A percentile compares a stretch with the other conserved stretches of the same genome.
Evolutionary conservation across 1,284 basidiomycete genomes (phyloP).

Genomic region (Ustilago sp.): DNA sequence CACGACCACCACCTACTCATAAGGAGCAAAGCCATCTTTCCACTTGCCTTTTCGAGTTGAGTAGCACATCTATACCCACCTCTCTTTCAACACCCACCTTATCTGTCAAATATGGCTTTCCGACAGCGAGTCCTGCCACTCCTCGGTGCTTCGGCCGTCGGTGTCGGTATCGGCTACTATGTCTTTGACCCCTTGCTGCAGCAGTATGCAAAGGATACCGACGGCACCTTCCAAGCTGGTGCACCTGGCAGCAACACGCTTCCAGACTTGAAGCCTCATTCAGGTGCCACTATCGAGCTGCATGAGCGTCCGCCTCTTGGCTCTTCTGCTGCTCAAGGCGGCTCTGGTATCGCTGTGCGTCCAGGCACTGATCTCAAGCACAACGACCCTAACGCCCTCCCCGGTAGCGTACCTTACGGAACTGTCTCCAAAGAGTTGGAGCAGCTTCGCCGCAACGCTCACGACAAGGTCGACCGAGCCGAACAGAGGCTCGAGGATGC

Average conservation of each 20-base stretch:
- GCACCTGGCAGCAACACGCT: slow-evolving; percentile 39
- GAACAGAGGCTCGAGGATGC: slow-evolving; percentile 31
- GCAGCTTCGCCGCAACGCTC: slow-evolving; percentile 29
- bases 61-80: not conserved
- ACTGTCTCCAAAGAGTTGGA: slow-evolving; percentile 45
- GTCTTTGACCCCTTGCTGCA: slow-evolving; percentile 54
- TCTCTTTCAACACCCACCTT: not conserved
- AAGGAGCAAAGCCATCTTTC: not conserved
- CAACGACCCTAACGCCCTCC: slow-evolving; percentile 33
- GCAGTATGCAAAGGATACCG: slow-evolving; percentile 51
- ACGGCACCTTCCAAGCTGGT: slow-evolving; percentile 42
- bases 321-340: slow-evolving; percentile 46
- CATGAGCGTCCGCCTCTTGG: slow-evolving; percentile 48
- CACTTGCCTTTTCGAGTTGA: not conserved
- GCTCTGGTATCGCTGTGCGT: slow-evolving; percentile 39
- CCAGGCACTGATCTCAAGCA: slow-evolving; percentile 46
- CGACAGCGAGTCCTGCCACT: slow-evolving; percentile 46
- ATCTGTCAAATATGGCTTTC: slow-evolving; percentile 39
- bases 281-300: slow-evolving; percentile 30
- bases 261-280: slow-evolving; percentile 42
- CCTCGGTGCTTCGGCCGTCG: slow-evolving; percentile 43
- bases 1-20: slow-evolving; percentile 3
- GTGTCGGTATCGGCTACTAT: slow-evolving; percentile 54
- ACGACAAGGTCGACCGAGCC: slow-evolving; percentile 35
- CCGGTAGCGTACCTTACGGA: slow-evolving; percentile 43